Evolutionary conservation across 2,329 filamentous ascomycete genomes (phyloP).

Genomic region (Sporothrix luriei): DNA sequence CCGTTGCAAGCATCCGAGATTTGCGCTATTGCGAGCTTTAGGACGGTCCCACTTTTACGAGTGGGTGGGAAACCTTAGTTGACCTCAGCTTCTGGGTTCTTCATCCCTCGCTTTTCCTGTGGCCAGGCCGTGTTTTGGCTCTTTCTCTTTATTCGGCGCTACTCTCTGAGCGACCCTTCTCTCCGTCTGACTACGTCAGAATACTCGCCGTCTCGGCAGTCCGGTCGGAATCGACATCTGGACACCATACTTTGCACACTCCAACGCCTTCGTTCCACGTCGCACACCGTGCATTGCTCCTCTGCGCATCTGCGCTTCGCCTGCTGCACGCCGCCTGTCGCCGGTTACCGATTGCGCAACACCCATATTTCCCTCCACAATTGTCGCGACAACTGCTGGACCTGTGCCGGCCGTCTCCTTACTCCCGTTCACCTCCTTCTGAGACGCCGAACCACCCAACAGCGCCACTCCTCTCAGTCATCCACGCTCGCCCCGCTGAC

Average conservation of each 20-base stretch:
- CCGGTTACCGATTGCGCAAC: not conserved
- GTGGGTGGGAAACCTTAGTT: not conserved
- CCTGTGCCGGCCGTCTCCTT: not conserved
- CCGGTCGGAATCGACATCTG: constrained; percentile 17
- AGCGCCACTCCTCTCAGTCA: not conserved
- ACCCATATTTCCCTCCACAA: constrained; percentile 12
- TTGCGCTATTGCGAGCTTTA: constrained; percentile 9
- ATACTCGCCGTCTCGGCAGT: constrained; percentile 3
- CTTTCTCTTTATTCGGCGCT: not conserved
- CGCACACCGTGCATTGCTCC: not conserved
- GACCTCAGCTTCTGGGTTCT: not conserved
- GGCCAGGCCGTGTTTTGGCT: not conserved
- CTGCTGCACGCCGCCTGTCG: not conserved
- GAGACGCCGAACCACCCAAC: not conserved
- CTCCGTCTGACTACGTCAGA: constrained; percentile 24
- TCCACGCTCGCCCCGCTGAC: constrained; percentile 1
- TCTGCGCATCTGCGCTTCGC: constrained; percentile 8
- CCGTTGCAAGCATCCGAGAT: not conserved
- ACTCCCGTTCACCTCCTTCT: not conserved
- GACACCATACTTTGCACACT: constrained; percentile 13
- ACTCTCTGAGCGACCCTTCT: not conserved
- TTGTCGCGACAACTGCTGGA: not conserved
- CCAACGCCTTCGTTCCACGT: not conserved
- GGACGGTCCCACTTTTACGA: constrained; percentile 7
- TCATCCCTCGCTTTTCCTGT: constrained; percentile 15